Evolutionary conservation across 495 filamentous ascomycete species (phyloP).

Genomic region (Penicillium pulvis): DNA sequence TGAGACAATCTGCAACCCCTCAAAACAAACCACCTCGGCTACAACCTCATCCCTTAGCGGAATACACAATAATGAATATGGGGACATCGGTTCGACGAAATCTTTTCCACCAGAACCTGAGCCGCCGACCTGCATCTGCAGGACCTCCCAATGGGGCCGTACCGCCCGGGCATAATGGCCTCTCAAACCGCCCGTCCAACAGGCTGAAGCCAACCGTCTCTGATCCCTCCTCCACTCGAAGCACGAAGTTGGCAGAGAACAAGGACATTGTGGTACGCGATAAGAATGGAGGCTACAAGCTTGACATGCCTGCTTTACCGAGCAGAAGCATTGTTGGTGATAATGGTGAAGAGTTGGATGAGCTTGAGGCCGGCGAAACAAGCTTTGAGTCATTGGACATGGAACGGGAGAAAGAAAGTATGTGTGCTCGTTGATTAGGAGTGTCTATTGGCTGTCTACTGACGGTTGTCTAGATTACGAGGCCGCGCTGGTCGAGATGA

Average conservation of each 20-base stretch:
- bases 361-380: conserved; percentile 28
- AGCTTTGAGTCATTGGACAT: conserved; percentile 26
- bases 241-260: conserved; percentile 45
- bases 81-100: conserved; percentile 63
- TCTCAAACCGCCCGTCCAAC: conserved; percentile 34
- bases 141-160: conserved; percentile 27
- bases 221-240: conserved; percentile 33
- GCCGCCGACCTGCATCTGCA: conserved; percentile 61
- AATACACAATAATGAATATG: conserved; percentile 21
- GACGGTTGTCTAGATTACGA: conserved; percentile 42
- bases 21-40: background rate
- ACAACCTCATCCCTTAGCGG: background rate
- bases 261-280: conserved; percentile 77
- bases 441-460: background rate
- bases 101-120: conserved; percentile 72
- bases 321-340: conserved; percentile 50
- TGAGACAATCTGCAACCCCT: background rate
- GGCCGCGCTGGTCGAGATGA: conserved; percentile 50
- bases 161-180: conserved; percentile 17
- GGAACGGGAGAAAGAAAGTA: conserved; percentile 51
- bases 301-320: conserved; percentile 66
- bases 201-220: conserved; percentile 41
- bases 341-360: conserved; percentile 55
- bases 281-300: conserved; percentile 70
- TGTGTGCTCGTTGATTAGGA: conserved; percentile 14